Conservation (phyloP, 139 green algal genomes). For the Chlamydomonas urium region DNA sequence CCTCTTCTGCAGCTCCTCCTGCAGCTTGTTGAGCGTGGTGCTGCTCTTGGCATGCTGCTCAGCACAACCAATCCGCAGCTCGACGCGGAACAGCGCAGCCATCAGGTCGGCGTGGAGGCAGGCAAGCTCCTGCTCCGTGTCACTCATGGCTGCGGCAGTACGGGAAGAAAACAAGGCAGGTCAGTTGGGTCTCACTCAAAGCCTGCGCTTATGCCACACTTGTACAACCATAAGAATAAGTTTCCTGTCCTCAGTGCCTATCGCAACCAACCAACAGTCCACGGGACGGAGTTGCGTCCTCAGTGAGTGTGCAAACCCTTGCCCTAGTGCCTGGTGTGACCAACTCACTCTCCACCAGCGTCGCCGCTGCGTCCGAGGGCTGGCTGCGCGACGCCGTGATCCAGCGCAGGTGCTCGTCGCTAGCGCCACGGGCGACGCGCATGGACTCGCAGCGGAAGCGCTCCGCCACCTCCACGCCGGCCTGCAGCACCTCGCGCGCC, state of each 20-base stretch:
- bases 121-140: constrained; percentile 51
- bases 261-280: too few species aligned
- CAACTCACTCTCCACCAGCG: constrained; percentile 27
- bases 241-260: neutral
- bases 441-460: constrained; percentile 30
- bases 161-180: constrained; percentile 11
- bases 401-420: constrained; percentile 50
- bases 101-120: constrained; percentile 58
- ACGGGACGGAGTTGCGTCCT: too few species aligned
- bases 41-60: constrained; percentile 35
- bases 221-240: neutral
- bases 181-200: too few species aligned
- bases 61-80: constrained; percentile 49
- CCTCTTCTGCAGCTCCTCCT: constrained; percentile 19
- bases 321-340: neutral
- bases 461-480: constrained; percentile 15
- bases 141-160: constrained; percentile 41
- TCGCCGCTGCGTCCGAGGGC: constrained; percentile 24
- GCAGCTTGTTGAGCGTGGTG: constrained; percentile 8
- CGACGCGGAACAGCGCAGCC: constrained; percentile 40
- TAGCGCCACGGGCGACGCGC: constrained; percentile 1
- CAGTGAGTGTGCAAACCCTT: neutral
- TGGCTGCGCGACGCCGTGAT: constrained; percentile 48
- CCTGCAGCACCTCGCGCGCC: constrained; percentile 14
- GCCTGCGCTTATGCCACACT: too few species aligned